A percentile compares a stretch with the other conserved stretches of the same genome.
These are phyloP conservation scores for Arthrobotrys musiformis DNA, from an alignment of 2,329 filamentous ascomycete genomes.

Conservation along the genomic window DNA sequence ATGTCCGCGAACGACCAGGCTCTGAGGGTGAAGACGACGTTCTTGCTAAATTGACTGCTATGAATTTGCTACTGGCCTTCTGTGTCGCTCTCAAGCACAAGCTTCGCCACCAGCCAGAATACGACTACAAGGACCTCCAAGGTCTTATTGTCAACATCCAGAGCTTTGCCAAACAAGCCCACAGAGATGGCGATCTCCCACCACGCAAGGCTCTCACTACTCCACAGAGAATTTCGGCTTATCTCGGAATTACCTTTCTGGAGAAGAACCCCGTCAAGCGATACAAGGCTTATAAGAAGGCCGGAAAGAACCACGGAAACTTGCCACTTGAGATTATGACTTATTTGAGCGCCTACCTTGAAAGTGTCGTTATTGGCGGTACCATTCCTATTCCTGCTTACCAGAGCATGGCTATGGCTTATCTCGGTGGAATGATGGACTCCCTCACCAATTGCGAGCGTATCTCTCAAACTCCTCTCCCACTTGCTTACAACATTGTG, in stretches of 20 bases:
- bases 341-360: constrained; percentile 75
- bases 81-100: constrained; percentile 82
- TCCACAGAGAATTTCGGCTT: constrained; percentile 76
- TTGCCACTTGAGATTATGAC: constrained; percentile 83
- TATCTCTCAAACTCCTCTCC: constrained; percentile 82
- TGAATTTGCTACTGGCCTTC: constrained; percentile 82
- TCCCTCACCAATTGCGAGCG: constrained; percentile 78
- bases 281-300: constrained; percentile 75
- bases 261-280: constrained; percentile 80
- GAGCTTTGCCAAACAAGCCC: constrained; percentile 73
- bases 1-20: constrained; percentile 72
- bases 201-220: constrained; percentile 64
- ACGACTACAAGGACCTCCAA: constrained; percentile 78
- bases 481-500: constrained; percentile 83
- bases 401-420: constrained; percentile 68
- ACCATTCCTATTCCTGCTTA: constrained; percentile 70
- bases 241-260: constrained; percentile 80
- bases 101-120: constrained; percentile 83
- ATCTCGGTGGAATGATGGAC: constrained; percentile 74
- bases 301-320: constrained; percentile 74
- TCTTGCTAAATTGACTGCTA: constrained; percentile 75
- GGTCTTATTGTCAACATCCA: constrained; percentile 77
- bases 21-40: constrained; percentile 73
- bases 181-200: constrained; percentile 62
- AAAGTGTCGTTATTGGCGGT: constrained; percentile 69